A percentile compares a stretch with the other conserved stretches of the same genome.
Conservation (phyloP, 2,329 filamentous ascomycete species). For the Cladophialophora exuberans region DNA sequence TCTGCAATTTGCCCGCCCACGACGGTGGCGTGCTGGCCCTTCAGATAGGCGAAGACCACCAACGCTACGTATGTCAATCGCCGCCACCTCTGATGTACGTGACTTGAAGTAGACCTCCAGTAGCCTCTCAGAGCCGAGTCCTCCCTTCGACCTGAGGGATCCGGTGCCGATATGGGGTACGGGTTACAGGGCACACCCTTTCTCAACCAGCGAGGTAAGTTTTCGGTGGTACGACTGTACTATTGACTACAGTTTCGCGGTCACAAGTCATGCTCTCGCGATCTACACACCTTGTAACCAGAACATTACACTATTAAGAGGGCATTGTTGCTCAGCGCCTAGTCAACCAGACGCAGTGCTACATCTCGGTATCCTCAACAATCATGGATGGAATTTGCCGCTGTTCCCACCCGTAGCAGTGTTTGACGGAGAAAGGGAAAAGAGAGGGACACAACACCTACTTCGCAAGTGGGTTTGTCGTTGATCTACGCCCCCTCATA, state of each 20-base stretch:
- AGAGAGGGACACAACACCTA: neutral
- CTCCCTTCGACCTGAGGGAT: too few relatives aligned
- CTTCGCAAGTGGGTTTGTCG: too few relatives aligned
- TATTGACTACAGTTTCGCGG: constrained; percentile 15
- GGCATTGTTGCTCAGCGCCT: constrained; percentile 14
- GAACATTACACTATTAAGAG: constrained; percentile 18
- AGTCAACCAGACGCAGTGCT: constrained; percentile 22
- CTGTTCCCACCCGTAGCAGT: neutral
- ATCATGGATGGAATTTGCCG: constrained; percentile 1
- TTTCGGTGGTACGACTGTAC: constrained; percentile 8
- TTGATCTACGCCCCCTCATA: too few relatives aligned
- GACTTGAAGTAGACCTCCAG: constrained; percentile 9
- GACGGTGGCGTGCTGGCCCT: neutral
- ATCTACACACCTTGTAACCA: constrained; percentile 17
- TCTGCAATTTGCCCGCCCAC: neutral
- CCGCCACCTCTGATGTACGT: constrained; percentile 11
- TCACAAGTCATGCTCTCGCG: constrained; percentile 26
- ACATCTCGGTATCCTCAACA: constrained; percentile 4
- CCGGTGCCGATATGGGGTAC: too few relatives aligned
- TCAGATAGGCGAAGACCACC: neutral
- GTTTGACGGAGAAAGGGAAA: neutral
- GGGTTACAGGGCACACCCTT: constrained; percentile 12
- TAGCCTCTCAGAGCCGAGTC: too few relatives aligned
- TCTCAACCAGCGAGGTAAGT: neutral
- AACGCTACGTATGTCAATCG: constrained; percentile 13